Evolutionary conservation across 2,329 filamentous ascomycete species (phyloP), one percentile per base, ranked within the genome.

Genomic region (Pseudodiploospora longispora): DNA sequence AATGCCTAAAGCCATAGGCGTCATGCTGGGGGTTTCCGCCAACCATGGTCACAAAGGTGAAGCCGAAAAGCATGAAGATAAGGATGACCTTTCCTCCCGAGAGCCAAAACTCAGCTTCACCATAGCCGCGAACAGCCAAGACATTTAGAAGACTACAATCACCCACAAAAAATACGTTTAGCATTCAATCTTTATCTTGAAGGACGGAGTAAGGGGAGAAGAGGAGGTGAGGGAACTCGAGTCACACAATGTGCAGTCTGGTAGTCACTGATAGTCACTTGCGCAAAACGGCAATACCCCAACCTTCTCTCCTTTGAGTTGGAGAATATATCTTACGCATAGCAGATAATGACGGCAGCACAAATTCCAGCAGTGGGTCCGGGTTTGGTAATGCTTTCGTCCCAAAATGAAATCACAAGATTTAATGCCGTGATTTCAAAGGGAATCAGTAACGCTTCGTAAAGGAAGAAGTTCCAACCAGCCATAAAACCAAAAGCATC

Each of bases 1-100:
- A 85, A 57, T 82, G 80, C 12, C 82, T 71, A 59, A 88, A 88
- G 19, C 84, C 84, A 55, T 80, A 87, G 2, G 78, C 70, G 53
- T 85, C 82, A 39, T 77, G 67, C 5, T 79, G 59, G 0, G 86
- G 86, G 52, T 90, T 90, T 30, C 83, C 86, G 32, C 85, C 86
- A 6, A 87, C 69, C 82, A 89, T 88, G 40, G 80, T 82, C 53
- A 91, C 72, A 57, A 91, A 85, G n/a, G 86, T 89, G 63, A 84
- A 89, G 55, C 72, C 65, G 59, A 87, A 82, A 42, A 87, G 68
- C 9, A 80, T 78, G 47, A 82, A 67, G 52, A 84, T 83, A 38
- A 86, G 69, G 27, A 85, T 60, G 31, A 85, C 71, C 59, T 86
- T 85, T 50, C 80, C 79, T 34, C 64, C 65, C 3, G 76, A 74